Conservation (phyloP, 176 grass and related monocot species). For the Musa acuminata region DNA sequence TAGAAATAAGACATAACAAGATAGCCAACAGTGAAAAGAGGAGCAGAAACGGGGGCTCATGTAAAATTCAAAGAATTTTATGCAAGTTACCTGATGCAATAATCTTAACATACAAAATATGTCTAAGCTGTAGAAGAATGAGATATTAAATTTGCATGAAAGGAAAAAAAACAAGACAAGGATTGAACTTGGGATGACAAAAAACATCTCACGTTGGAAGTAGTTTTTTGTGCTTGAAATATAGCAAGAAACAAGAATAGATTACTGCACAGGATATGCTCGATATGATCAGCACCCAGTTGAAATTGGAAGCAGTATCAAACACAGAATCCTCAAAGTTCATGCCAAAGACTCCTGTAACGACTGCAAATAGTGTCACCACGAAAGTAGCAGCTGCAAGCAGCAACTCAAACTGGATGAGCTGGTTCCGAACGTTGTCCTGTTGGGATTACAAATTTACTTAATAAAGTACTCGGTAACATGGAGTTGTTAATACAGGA, state of each 20-base stretch:
- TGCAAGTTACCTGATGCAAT: no score
- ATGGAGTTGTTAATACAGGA: neutral
- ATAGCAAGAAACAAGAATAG: neutral
- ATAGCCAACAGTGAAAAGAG: no score
- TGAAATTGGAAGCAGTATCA: conserved; percentile 15
- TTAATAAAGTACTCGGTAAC: neutral
- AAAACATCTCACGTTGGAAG: neutral
- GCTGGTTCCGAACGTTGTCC: conserved; percentile 23
- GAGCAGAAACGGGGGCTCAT: no score
- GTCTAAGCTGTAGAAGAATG: no score
- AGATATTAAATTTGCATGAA: neutral
- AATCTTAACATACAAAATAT: no score
- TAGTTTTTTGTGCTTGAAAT: conserved; percentile 7
- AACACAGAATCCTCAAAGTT: conserved; percentile 22
- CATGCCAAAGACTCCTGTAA: conserved; percentile 23
- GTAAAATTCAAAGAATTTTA: no score
- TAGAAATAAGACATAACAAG: no score
- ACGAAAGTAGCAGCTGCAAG: conserved; percentile 18
- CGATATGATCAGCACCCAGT: conserved; percentile 7
- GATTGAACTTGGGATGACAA: neutral
- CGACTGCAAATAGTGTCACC: conserved; percentile 19
- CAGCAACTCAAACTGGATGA: conserved; percentile 22
- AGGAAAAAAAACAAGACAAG: neutral
- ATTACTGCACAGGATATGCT: conserved; percentile 1
- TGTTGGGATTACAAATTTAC: neutral